phyloP scores from a whole-genome alignment of 139 green algal species.

The Asterochloris erici region DNA sequence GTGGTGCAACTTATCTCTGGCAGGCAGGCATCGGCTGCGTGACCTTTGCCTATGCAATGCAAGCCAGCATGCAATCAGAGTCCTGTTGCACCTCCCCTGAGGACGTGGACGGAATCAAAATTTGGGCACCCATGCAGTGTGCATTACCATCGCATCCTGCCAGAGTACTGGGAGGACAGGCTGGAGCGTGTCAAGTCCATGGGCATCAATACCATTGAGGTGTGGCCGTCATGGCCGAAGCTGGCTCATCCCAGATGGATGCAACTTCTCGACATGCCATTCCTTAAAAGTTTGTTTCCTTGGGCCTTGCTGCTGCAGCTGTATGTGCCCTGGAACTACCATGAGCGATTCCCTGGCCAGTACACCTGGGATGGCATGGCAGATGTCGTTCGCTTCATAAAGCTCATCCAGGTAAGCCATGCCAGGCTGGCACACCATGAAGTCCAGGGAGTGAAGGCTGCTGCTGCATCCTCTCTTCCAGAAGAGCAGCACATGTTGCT shows the following conservation, averaged over 20 bases:
- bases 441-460: not conserved
- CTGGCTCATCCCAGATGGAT: not conserved
- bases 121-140: slow-evolving; percentile 3
- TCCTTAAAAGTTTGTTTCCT: not conserved
- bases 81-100: too few relatives aligned
- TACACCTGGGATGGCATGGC: slow-evolving; percentile 28
- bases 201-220: slow-evolving; percentile 50
- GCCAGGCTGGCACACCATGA: too few relatives aligned
- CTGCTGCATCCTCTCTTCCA: too few relatives aligned
- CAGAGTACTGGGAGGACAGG: slow-evolving; percentile 46
- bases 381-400: slow-evolving; percentile 38
- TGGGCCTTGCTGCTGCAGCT: slow-evolving; percentile 20
- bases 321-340: slow-evolving; percentile 62
- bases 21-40: slow-evolving; percentile 19
- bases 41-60: not conserved
- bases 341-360: slow-evolving; percentile 42
- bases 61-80: too few relatives aligned
- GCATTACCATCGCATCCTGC: slow-evolving; percentile 59
- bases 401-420: slow-evolving; percentile 3
- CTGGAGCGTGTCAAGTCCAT: slow-evolving; percentile 37
- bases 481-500: too few relatives aligned
- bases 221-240: not conserved
- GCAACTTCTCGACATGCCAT: not conserved
- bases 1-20: slow-evolving; percentile 42
- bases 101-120: too few relatives aligned